Evolutionary conservation across 2,329 filamentous ascomycete genomes (phyloP).

Genomic region (Apiospora arundinis): DNA sequence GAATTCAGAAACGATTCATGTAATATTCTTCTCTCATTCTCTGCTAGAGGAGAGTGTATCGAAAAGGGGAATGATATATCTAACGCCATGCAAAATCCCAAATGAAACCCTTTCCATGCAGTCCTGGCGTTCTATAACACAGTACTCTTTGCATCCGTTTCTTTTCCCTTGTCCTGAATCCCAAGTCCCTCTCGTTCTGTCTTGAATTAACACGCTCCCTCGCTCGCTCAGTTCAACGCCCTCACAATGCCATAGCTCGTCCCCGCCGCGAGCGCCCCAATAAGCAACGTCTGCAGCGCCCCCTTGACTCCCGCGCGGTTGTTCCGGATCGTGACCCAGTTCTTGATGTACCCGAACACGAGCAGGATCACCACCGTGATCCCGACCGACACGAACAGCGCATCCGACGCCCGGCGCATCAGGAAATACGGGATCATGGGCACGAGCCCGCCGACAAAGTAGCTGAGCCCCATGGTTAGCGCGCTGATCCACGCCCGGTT

Average conservation of each 20-base stretch:
- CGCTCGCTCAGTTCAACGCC: conserved; percentile 51
- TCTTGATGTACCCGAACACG: conserved; percentile 53
- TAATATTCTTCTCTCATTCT: neutral
- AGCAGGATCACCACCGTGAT: conserved; percentile 53
- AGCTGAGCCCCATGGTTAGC: conserved; percentile 60
- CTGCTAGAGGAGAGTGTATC: neutral
- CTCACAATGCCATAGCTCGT: conserved; percentile 69
- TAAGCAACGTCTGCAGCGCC: conserved; percentile 67
- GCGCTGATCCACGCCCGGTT: conserved; percentile 49
- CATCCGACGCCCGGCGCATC: conserved; percentile 43
- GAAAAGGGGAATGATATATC: neutral
- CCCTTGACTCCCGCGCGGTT: conserved; percentile 62
- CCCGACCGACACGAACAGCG: conserved; percentile 49
- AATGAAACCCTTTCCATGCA: neutral
- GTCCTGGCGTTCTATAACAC: neutral
- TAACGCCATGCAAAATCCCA: neutral
- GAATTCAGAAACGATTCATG: neutral
- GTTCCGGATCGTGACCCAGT: conserved; percentile 54
- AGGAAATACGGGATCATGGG: conserved; percentile 63
- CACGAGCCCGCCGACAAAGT: conserved; percentile 63
- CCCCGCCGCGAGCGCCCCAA: conserved; percentile 70
- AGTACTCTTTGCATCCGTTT: neutral
- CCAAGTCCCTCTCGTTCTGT: too few relatives aligned
- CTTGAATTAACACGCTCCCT: too few relatives aligned
- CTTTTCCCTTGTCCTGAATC: neutral